These are phyloP conservation scores for Synchytrium microbalum DNA, from an alignment of 371 early-diverging fungal species.

Conservation along the genomic window DNA sequence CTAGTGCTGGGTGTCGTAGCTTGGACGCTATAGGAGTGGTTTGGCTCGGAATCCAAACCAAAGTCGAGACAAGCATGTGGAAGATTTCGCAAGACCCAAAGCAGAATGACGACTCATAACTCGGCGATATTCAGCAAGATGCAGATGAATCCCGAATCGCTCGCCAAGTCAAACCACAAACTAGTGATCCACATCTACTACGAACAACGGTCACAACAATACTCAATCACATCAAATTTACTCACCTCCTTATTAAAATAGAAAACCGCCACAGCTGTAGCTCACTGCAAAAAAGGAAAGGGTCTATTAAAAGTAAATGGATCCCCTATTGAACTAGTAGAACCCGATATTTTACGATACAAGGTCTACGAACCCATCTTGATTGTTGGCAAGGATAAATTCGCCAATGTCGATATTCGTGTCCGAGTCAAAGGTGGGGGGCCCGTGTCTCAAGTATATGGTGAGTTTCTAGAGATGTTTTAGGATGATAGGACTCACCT, in stretches of 20 bases:
- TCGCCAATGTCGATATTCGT: constrained; percentile 95
- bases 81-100: too few relatives aligned
- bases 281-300: constrained; percentile 95
- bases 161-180: neutral
- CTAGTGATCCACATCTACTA: neutral
- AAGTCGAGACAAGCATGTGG: too few relatives aligned
- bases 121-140: too few relatives aligned
- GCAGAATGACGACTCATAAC: too few relatives aligned
- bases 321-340: constrained; percentile 90
- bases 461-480: constrained; percentile 7
- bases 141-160: too few relatives aligned
- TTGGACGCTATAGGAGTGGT: too few relatives aligned
- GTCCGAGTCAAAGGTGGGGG: constrained; percentile 98
- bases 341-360: constrained; percentile 93
- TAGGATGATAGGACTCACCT: constrained; percentile 7
- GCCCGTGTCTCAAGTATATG: constrained; percentile 93
- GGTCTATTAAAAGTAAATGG: constrained; percentile 98
- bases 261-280: constrained; percentile 99
- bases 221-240: neutral
- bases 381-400: constrained; percentile 92
- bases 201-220: neutral
- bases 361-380: constrained; percentile 99
- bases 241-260: too few relatives aligned
- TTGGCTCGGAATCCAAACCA: too few relatives aligned
- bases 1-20: neutral